Conservation (phyloP, 1,139 yeast species). For the Candida freyschussii region DNA sequence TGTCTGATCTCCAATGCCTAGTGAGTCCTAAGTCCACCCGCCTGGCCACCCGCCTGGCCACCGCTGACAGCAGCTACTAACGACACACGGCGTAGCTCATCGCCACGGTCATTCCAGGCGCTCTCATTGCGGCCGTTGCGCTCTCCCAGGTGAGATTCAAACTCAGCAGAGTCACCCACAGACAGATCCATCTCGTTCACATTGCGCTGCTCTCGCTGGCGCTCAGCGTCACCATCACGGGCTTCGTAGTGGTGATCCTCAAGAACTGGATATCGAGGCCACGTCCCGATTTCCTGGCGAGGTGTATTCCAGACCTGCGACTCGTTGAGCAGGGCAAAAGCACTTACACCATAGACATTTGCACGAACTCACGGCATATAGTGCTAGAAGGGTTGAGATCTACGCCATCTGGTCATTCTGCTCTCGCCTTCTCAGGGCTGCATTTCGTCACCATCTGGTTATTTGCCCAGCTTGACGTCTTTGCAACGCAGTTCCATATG, state of each 20-base stretch:
- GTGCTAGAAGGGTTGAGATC: constrained; percentile 69
- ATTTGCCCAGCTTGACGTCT: constrained; percentile 43
- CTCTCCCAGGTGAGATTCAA: constrained; percentile 9
- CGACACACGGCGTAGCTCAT: constrained; percentile 4
- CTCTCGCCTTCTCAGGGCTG: constrained; percentile 62
- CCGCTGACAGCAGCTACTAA: too few species aligned
- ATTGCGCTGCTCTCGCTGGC: constrained; percentile 7
- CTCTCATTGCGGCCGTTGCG: constrained; percentile 27
- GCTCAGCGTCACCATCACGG: constrained; percentile 8
- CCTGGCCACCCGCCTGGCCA: too few species aligned
- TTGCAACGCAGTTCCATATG: constrained; percentile 28
- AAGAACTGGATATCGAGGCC: constrained; percentile 78
- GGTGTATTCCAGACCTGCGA: constrained; percentile 51
- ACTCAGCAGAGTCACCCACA: constrained; percentile 5
- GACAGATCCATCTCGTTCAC: constrained; percentile 8
- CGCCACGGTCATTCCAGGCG: constrained; percentile 17
- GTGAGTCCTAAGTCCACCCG: too few species aligned
- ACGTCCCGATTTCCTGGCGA: constrained; percentile 70
- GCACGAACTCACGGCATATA: constrained; percentile 35
- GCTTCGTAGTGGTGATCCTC: constrained; percentile 44
- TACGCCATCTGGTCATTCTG: constrained; percentile 80
- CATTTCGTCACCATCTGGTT: constrained; percentile 63
- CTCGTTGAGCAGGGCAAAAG: constrained; percentile 33
- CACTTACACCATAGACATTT: constrained; percentile 48
- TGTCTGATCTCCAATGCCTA: constrained; percentile 36